Conservation (phyloP, 768 basidiomycete species). For the Gloeostereum incarnatum region DNA sequence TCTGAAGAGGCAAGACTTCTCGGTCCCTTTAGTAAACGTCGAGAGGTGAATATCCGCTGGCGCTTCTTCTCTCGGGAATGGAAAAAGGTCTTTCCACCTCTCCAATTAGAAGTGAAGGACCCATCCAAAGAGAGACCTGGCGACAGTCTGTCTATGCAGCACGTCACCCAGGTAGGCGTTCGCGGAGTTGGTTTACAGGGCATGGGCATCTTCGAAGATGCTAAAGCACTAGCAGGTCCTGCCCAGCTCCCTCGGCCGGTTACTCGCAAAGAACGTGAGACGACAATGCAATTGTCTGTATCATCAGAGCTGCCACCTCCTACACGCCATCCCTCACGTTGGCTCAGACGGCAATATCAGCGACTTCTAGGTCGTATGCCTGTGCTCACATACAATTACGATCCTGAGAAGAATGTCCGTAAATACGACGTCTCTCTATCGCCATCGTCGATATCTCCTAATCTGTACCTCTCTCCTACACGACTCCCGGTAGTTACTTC, state of each 20-base stretch:
- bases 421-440: too few species aligned
- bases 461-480: too few species aligned
- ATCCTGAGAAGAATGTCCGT: too few species aligned
- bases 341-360: constrained; percentile 48
- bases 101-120: constrained; percentile 32
- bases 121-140: not conserved
- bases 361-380: constrained; percentile 55
- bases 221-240: constrained; percentile 33
- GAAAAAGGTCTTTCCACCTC: constrained; percentile 49
- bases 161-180: constrained; percentile 15
- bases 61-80: constrained; percentile 48
- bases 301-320: constrained; percentile 9
- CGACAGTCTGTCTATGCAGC: not conserved
- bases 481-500: too few species aligned
- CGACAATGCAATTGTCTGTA: not conserved
- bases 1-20: constrained; percentile 52
- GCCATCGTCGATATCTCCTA: too few species aligned
- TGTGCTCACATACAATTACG: constrained; percentile 28
- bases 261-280: constrained; percentile 25
- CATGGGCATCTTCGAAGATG: constrained; percentile 29
- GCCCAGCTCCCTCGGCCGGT: constrained; percentile 14
- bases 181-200: constrained; percentile 33
- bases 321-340: constrained; percentile 30
- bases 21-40: constrained; percentile 63
- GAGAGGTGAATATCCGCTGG: constrained; percentile 67